Evolutionary conservation across 768 basidiomycete genomes (phyloP), one percentile per base, ranked within the genome.

Genomic region (Leccinum truebloodii): DNA sequence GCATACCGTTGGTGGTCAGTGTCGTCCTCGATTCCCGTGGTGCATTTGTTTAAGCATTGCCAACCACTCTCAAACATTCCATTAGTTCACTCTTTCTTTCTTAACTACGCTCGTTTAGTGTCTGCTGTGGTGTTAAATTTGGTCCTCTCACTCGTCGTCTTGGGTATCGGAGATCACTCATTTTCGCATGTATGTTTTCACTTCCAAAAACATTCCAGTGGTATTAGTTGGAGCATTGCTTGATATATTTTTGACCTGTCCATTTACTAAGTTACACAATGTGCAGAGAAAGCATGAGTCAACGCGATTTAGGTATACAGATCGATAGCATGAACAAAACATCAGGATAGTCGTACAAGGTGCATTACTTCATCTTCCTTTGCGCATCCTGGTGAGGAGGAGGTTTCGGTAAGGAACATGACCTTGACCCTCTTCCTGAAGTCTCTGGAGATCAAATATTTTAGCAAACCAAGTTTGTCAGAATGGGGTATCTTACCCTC

Each of bases 81-180:
- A 62, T 60, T 59, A 62, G 49, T 64, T 28, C 65, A 65, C 53
- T 72, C 72, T 52, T 70, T 73, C 63, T 54, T 69, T 68, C 59
- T 55, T 56, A 65, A 55, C 52, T 68, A 75, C 73, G 51, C 63
- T 75, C 74, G 57, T 74, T 74, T 72, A 71, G 72, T 70, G 65
- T 66, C 46, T 66, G 53, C 58, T 69, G 64, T 60, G 59, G 63
- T 64, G 18, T 66, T 62, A 34, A 34, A 63, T 68, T 55, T 58
- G 68, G 63, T 59, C 61, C 57, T 59, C 48, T 64, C 55, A 22
- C 20, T 57, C 44, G 63, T 39, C 44, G 24, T 50, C 55, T 54
- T 60, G 54, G 52, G 53, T 41, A 53, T 63, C 16, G 52, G 52
- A 59, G 49, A 53, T 55, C 59, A 52, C 52, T 60, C 60, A 10